Evolutionary conservation across 179 eudicot species (phyloP).

Genomic region (Drosera spatulata): DNA sequence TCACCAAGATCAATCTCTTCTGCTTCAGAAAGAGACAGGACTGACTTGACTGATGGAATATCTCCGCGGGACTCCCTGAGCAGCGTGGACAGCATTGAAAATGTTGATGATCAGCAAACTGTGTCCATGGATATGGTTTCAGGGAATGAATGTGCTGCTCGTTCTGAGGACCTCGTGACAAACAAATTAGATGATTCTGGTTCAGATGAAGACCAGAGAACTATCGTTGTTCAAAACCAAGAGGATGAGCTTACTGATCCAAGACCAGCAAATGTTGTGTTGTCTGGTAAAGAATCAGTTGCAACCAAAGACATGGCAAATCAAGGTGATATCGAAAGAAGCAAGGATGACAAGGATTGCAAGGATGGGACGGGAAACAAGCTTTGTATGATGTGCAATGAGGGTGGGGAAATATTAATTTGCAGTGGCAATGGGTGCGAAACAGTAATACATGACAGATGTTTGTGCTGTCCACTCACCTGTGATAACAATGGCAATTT

Average conservation of each 20-base stretch:
- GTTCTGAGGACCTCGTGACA: constrained; percentile 2
- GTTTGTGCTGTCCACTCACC: constrained; percentile 38
- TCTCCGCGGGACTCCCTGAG: constrained; percentile 2
- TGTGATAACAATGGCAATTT: constrained; percentile 43
- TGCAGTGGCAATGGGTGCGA: constrained; percentile 48
- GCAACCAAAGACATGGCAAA: constrained; percentile 4
- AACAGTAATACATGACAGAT: constrained; percentile 49
- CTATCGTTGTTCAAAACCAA: constrained; percentile 1
- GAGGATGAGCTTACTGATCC: not conserved
- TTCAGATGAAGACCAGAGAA: constrained; percentile 1
- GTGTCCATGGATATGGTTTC: constrained; percentile 2
- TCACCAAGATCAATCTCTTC: constrained; percentile 11
- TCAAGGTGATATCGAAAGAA: constrained; percentile 6
- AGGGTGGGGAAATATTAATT: constrained; percentile 42
- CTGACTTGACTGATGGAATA: constrained; percentile 10
- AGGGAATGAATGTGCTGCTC: constrained; percentile 2
- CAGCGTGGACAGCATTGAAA: constrained; percentile 10
- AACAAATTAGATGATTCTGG: constrained; percentile 4
- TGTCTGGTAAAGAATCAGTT: constrained; percentile 2
- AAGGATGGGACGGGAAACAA: constrained; percentile 24
- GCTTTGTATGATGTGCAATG: constrained; percentile 46
- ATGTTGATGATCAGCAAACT: constrained; percentile 1
- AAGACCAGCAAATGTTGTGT: not conserved
- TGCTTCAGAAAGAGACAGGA: constrained; percentile 15
- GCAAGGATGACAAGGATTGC: constrained; percentile 17